A percentile compares a stretch with the other conserved stretches of the same genome.
Conservation (phyloP, 441 rosid genomes). For the Populus hybrid region DNA sequence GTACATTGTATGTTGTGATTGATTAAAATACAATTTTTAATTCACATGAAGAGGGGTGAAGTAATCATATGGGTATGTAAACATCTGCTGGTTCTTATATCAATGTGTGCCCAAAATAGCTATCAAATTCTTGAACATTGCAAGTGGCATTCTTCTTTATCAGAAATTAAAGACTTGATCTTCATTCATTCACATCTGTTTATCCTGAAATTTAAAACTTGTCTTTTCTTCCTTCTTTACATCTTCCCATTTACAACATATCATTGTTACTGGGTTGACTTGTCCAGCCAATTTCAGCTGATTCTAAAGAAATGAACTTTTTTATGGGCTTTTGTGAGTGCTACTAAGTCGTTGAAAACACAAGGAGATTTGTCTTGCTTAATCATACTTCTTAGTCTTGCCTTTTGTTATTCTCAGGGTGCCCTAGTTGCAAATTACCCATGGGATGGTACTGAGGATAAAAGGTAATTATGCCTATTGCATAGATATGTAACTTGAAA, state of each 20-base stretch:
- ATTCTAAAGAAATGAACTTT: neutral
- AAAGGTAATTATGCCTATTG: conserved; percentile 41
- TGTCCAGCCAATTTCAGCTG: neutral
- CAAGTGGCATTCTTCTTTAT: neutral
- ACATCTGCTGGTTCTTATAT: neutral
- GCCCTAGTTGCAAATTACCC: conserved; percentile 98
- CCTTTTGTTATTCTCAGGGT: conserved; percentile 54
- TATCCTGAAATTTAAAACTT: neutral
- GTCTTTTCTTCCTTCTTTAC: neutral
- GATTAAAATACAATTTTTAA: neutral
- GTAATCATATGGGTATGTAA: neutral
- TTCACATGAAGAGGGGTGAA: neutral
- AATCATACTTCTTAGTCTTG: conserved; percentile 3
- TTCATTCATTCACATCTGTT: neutral
- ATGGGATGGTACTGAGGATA: conserved; percentile 90
- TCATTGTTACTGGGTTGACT: neutral
- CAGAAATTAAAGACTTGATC: neutral
- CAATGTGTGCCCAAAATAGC: neutral
- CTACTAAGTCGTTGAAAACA: neutral
- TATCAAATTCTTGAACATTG: neutral
- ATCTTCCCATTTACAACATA: neutral
- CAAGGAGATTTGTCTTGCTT: conserved; percentile 2
- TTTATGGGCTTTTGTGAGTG: neutral
- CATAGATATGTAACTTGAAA: neutral
- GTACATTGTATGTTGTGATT: neutral